Conservation (phyloP, 257 asterid species). For the Fraxinus anomala region DNA sequence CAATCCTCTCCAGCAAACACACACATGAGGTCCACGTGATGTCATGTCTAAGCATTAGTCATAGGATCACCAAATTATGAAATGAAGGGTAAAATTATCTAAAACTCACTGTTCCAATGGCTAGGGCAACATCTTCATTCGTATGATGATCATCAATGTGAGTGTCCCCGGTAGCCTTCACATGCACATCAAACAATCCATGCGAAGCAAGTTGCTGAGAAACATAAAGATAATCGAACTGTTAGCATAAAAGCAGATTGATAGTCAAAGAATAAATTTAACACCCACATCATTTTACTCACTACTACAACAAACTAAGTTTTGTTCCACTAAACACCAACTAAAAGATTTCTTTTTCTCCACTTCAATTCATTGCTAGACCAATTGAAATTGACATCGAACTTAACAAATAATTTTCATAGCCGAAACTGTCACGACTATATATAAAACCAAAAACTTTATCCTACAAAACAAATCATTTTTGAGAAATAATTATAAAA, state of each 20-base stretch:
- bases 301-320: background rate
- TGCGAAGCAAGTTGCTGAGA: constrained; percentile 93
- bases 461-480: constrained; percentile 2
- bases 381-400: background rate
- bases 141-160: constrained; percentile 97
- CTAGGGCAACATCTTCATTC: constrained; percentile 85
- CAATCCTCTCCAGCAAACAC: background rate
- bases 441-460: background rate
- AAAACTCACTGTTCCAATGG: constrained; percentile 81
- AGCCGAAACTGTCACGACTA: background rate
- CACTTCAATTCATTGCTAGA: background rate
- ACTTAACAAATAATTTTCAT: background rate
- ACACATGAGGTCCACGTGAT: background rate
- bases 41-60: background rate
- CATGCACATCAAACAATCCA: constrained; percentile 77
- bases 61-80: background rate
- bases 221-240: constrained; percentile 20
- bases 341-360: background rate
- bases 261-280: background rate
- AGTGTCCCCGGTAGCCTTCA: constrained; percentile 84
- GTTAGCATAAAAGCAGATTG: constrained; percentile 13
- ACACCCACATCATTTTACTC: background rate
- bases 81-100: background rate
- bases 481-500: background rate
- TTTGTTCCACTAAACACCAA: background rate